Percentiles rank a stretch among this genome's conserved stretches.
Conservation (phyloP, 23 red algal species). For the Gracilariopsis chorda region DNA sequence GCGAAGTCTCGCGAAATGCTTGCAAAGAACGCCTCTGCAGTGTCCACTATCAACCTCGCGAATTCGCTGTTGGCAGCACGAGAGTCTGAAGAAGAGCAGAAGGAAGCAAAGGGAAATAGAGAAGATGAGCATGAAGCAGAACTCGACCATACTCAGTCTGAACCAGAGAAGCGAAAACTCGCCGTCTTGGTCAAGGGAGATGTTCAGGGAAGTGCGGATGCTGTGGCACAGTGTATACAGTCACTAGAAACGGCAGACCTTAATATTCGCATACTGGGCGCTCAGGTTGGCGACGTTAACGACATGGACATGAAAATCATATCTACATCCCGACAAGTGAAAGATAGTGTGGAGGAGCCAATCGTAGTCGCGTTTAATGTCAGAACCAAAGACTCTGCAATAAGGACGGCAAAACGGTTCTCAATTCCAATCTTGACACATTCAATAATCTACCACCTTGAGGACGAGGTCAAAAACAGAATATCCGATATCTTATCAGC, state of each 20-base stretch:
- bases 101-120: background rate
- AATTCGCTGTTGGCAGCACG: conserved; percentile 4
- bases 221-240: conserved; percentile 69
- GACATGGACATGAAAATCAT: conserved; percentile 71
- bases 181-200: conserved; percentile 71
- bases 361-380: conserved; percentile 72
- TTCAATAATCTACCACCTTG: conserved; percentile 65
- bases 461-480: conserved; percentile 34
- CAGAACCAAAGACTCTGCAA: conserved; percentile 27
- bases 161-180: background rate
- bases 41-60: conserved; percentile 28
- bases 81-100: background rate
- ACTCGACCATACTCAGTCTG: background rate
- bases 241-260: conserved; percentile 32
- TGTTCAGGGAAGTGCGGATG: conserved; percentile 78
- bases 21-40: conserved; percentile 8
- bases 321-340: conserved; percentile 16
- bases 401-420: background rate
- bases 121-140: background rate
- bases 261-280: conserved; percentile 56
- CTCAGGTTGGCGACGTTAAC: conserved; percentile 71
- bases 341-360: conserved; percentile 35
- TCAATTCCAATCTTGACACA: conserved; percentile 31
- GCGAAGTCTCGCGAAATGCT: conserved; percentile 22
- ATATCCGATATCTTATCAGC: background rate